Conservation (phyloP, 202 grass and related monocot genomes). For the Schoenoplectus tabernaemontani region DNA sequence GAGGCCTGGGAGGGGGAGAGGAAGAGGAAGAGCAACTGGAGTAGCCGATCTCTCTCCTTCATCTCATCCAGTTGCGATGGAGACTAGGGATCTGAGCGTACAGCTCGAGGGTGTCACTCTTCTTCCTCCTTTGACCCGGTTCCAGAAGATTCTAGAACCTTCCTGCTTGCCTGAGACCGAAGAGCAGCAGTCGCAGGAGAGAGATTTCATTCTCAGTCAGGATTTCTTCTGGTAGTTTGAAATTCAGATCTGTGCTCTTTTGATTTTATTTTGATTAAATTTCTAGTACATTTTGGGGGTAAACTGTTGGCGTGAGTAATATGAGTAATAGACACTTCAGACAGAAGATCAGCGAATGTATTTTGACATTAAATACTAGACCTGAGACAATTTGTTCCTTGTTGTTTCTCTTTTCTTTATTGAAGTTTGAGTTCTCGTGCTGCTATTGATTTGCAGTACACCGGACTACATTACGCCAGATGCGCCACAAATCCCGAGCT, state of each 20-base stretch:
- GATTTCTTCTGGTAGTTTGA: conserved; percentile 83
- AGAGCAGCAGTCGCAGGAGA: conserved; percentile 51
- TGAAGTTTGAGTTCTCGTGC: background rate
- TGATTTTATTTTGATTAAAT: background rate
- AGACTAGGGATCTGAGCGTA: conserved; percentile 41
- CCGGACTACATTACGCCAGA: conserved; percentile 91
- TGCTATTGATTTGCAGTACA: conserved; percentile 46
- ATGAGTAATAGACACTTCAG: background rate
- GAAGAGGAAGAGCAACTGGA: conserved; percentile 23
- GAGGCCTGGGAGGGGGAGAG: conserved; percentile 18
- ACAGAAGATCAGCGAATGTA: background rate
- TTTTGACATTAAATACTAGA: background rate
- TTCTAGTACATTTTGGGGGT: background rate
- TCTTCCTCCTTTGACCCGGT: conserved; percentile 14
- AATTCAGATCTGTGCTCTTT: background rate
- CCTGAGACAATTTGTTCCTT: background rate
- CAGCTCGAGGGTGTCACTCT: conserved; percentile 60
- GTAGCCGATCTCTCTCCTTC: background rate
- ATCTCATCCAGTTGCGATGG: background rate
- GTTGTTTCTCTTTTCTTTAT: background rate
- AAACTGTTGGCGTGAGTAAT: background rate
- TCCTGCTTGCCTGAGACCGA: conserved; percentile 18
- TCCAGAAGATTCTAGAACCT: conserved; percentile 51
- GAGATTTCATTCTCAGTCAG: conserved; percentile 79
- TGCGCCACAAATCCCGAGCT: conserved; percentile 36